phyloP scores from a whole-genome alignment of 2,329 filamentous ascomycete genomes.

The Sclerotinia subarctica region DNA sequence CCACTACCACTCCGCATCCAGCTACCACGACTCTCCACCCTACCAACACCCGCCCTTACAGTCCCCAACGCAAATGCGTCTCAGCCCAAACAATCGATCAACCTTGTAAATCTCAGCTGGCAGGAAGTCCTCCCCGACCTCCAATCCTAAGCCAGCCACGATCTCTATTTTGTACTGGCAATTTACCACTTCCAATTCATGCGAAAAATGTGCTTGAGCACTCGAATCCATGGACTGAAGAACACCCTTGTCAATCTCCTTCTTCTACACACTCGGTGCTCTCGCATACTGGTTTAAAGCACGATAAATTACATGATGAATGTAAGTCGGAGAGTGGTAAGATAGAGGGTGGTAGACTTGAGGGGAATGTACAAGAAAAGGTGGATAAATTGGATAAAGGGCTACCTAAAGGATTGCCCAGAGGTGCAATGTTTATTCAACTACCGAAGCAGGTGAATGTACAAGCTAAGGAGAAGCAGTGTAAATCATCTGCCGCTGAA shows the following conservation, averaged over 20 bases:
- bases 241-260: background rate
- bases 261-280: background rate
- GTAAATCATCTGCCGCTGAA: background rate
- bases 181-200: conserved; percentile 1
- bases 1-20: background rate
- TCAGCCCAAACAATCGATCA: background rate
- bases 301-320: background rate
- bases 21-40: background rate
- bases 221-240: background rate
- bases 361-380: background rate
- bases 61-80: background rate
- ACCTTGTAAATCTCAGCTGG: background rate
- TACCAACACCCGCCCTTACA: background rate
- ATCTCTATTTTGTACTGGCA: background rate
- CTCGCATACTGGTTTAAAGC: background rate
- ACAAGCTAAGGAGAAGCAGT: background rate
- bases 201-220: conserved; percentile 4
- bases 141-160: conserved; percentile 6
- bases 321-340: background rate
- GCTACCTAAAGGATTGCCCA: background rate
- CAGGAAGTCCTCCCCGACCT: background rate
- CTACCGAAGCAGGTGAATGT: background rate
- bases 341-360: background rate
- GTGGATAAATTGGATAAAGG: conserved; percentile 5
- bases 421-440: conserved; percentile 5